Evolutionary conservation across 2,329 filamentous ascomycete species (phyloP).

Genomic region (Sclerotinia trifoliorum): DNA sequence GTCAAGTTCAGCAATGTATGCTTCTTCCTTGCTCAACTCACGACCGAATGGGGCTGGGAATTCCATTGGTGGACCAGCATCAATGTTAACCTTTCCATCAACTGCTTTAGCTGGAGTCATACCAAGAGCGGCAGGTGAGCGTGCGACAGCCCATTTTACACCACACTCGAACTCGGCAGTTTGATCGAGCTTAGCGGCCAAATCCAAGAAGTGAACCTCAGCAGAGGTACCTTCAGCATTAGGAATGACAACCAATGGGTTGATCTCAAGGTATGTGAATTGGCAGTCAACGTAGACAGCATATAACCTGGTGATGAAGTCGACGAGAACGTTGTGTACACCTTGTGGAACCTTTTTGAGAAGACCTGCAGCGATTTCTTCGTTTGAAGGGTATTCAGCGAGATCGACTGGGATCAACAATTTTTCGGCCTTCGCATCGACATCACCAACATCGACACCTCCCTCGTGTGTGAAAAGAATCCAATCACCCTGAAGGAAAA

Average conservation of each 20-base stretch:
- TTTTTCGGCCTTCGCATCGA: slow-evolving; percentile 98
- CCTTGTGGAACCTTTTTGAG: slow-evolving; percentile 93
- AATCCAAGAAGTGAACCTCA: slow-evolving; percentile 94
- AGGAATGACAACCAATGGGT: slow-evolving; percentile 96
- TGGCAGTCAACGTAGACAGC: slow-evolving; percentile 99
- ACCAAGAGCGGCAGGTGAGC: slow-evolving; percentile 84
- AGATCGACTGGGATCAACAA: slow-evolving; percentile 95
- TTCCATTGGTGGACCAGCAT: slow-evolving; percentile 96
- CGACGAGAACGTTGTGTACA: slow-evolving; percentile 95
- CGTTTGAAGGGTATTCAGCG: slow-evolving; percentile 90
- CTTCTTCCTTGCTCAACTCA: slow-evolving; percentile 98
- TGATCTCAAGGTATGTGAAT: slow-evolving; percentile 99
- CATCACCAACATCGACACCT: slow-evolving; percentile 99
- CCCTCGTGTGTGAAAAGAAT: slow-evolving; percentile 99
- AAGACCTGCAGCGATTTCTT: slow-evolving; percentile 80
- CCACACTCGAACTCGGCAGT: slow-evolving; percentile 99
- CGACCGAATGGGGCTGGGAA: slow-evolving; percentile 99
- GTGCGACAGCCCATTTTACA: slow-evolving; percentile 97
- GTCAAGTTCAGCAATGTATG: slow-evolving; percentile 97
- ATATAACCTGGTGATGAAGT: slow-evolving; percentile 98
- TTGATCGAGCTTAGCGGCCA: slow-evolving; percentile 98
- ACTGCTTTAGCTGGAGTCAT: slow-evolving; percentile 64
- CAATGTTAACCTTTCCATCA: slow-evolving; percentile 81
- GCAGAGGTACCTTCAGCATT: slow-evolving; percentile 90
- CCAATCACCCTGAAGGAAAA: slow-evolving; percentile 78